phyloP scores from a whole-genome alignment of 2,329 filamentous ascomycete species.

The Teratosphaeria nubilosa region DNA sequence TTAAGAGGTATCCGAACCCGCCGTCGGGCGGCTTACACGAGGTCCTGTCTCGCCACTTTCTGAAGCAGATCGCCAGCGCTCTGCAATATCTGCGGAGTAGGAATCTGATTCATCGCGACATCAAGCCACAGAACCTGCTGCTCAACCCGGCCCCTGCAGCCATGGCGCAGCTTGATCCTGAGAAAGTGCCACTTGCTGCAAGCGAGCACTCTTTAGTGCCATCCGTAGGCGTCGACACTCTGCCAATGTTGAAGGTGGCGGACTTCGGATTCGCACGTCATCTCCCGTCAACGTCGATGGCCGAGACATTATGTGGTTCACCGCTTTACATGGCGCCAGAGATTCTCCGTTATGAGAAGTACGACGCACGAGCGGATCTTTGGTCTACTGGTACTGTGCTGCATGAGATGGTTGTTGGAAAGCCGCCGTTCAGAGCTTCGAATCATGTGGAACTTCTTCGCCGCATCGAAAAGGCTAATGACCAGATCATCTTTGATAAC shows the following conservation, averaged over 20 bases:
- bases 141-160: conserved; percentile 69
- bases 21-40: conserved; percentile 82
- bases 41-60: conserved; percentile 89
- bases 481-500: conserved; percentile 63
- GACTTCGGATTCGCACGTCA: conserved; percentile 98
- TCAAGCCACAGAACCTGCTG: conserved; percentile 93
- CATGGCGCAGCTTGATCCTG: conserved; percentile 53
- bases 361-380: conserved; percentile 90
- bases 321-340: conserved; percentile 98
- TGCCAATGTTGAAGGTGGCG: conserved; percentile 94
- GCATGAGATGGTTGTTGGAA: conserved; percentile 88
- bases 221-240: conserved; percentile 65
- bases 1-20: conserved; percentile 81
- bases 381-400: conserved; percentile 96
- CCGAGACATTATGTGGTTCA: conserved; percentile 92
- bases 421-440: conserved; percentile 78
- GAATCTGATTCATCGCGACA: conserved; percentile 89
- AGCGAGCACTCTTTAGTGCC: conserved; percentile 75
- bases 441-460: conserved; percentile 92
- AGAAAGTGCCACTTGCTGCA: conserved; percentile 62
- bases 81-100: conserved; percentile 75
- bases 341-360: conserved; percentile 92
- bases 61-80: conserved; percentile 89
- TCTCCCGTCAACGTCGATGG: conserved; percentile 78
- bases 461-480: conserved; percentile 82